Percentiles rank a stretch among this genome's conserved stretches.
phyloP scores from a whole-genome alignment of 2,329 filamentous ascomycete species.

The Penicillium sp. region DNA sequence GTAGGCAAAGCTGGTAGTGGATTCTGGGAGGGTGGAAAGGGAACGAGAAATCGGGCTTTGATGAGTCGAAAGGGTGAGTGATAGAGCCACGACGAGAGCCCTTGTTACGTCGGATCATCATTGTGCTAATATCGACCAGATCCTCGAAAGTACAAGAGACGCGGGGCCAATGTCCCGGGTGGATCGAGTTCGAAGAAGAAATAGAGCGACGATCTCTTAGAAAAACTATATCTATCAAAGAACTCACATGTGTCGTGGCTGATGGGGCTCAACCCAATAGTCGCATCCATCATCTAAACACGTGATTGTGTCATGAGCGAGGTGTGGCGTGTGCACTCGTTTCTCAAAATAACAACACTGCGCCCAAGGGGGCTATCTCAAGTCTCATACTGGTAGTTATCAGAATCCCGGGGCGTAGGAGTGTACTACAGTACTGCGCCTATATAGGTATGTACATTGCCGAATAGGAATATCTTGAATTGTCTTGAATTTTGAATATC shows the following conservation, averaged over 20 bases:
- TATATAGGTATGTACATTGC: too few relatives aligned
- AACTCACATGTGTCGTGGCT: too few relatives aligned
- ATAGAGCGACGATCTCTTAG: conserved; percentile 2
- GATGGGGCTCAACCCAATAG: too few relatives aligned
- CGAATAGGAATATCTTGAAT: not conserved
- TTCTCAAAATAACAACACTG: too few relatives aligned
- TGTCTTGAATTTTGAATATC: not conserved
- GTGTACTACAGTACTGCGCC: too few relatives aligned
- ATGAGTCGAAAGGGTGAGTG: conserved; percentile 63
- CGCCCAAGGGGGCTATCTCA: too few relatives aligned
- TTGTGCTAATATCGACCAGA: conserved; percentile 39
- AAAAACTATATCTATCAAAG: too few relatives aligned
- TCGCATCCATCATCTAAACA: too few relatives aligned
- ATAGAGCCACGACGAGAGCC: not conserved
- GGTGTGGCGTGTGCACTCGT: too few relatives aligned
- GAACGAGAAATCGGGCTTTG: conserved; percentile 62
- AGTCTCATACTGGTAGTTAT: too few relatives aligned
- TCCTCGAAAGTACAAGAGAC: conserved; percentile 64
- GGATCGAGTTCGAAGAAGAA: conserved; percentile 28
- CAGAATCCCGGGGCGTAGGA: too few relatives aligned
- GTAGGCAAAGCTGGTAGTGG: conserved; percentile 61
- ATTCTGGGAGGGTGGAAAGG: conserved; percentile 84
- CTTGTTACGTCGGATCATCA: not conserved
- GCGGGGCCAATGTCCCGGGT: conserved; percentile 40
- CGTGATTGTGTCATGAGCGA: too few relatives aligned